Percentiles rank a stretch among this genome's conserved stretches.
phyloP scores from a whole-genome alignment of 805 yeast species.

The Ogataea thermomethanolica region DNA sequence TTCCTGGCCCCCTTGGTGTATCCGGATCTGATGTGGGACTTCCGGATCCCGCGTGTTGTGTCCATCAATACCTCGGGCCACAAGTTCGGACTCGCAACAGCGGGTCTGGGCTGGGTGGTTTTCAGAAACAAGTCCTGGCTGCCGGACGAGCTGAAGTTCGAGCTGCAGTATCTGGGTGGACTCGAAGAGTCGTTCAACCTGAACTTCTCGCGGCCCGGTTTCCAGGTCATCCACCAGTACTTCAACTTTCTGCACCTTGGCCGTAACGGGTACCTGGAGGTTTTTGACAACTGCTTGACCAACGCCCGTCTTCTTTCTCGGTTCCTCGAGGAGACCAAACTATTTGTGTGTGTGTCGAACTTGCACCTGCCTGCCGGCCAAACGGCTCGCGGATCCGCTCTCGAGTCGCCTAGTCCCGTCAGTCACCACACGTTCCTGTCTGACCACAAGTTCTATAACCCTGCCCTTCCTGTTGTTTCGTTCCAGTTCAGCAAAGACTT shows the following conservation, averaged over 20 bases:
- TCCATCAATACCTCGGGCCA: slow-evolving; percentile 91
- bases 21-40: slow-evolving; percentile 83
- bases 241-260: slow-evolving; percentile 75
- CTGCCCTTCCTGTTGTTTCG: slow-evolving; percentile 88
- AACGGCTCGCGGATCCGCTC: slow-evolving; percentile 27
- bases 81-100: slow-evolving; percentile 86
- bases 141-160: slow-evolving; percentile 72
- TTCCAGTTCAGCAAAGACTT: slow-evolving; percentile 67
- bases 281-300: slow-evolving; percentile 59
- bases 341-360: slow-evolving; percentile 71
- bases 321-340: slow-evolving; percentile 60
- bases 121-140: slow-evolving; percentile 66
- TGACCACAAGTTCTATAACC: slow-evolving; percentile 48
- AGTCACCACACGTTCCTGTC: slow-evolving; percentile 11
- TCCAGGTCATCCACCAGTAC: slow-evolving; percentile 86
- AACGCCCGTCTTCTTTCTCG: slow-evolving; percentile 69
- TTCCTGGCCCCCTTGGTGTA: slow-evolving; percentile 80
- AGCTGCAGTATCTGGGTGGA: slow-evolving; percentile 82
- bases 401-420: slow-evolving; percentile 17
- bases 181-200: slow-evolving; percentile 81
- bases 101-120: slow-evolving; percentile 90
- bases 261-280: slow-evolving; percentile 59
- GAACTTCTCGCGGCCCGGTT: slow-evolving; percentile 91
- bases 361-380: slow-evolving; percentile 60
- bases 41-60: slow-evolving; percentile 68